These are phyloP conservation scores for Podaxis pistillaris DNA, from an alignment of 768 basidiomycete species.

Conservation along the genomic window DNA sequence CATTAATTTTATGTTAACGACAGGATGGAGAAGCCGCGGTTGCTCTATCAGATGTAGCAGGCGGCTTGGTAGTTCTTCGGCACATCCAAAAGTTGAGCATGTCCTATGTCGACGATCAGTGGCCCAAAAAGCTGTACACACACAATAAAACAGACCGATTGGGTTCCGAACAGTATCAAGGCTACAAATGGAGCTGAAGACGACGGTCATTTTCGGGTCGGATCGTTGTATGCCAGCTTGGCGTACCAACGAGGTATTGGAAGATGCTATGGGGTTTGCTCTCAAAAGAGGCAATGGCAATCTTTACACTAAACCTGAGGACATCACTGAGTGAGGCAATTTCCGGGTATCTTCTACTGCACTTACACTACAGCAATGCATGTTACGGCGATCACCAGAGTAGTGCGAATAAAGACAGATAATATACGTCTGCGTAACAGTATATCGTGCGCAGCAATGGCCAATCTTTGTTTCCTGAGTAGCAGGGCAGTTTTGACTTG, in stretches of 20 bases:
- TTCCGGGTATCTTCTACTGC: neutral
- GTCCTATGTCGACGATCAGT: neutral
- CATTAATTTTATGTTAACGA: neutral
- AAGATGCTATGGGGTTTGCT: neutral
- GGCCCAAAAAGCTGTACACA: neutral
- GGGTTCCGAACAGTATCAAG: conserved; percentile 3
- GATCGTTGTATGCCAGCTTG: neutral
- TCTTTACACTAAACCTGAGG: neutral
- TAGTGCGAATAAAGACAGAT: neutral
- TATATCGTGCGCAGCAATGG: neutral
- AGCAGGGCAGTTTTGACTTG: neutral
- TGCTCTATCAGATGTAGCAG: neutral
- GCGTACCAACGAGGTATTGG: conserved; percentile 2
- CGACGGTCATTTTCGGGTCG: neutral
- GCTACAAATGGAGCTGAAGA: neutral
- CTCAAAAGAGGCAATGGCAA: neutral
- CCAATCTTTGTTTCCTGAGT: neutral
- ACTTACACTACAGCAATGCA: neutral
- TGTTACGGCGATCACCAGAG: neutral
- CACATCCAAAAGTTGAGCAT: conserved; percentile 6
- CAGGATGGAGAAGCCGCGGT: neutral
- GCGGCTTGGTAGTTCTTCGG: neutral
- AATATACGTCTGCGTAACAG: neutral
- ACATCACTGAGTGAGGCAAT: neutral
- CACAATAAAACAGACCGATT: neutral